These are phyloP conservation scores for Myxozyma vanderwaltii DNA, from an alignment of 805 yeast species.

Conservation along the genomic window DNA sequence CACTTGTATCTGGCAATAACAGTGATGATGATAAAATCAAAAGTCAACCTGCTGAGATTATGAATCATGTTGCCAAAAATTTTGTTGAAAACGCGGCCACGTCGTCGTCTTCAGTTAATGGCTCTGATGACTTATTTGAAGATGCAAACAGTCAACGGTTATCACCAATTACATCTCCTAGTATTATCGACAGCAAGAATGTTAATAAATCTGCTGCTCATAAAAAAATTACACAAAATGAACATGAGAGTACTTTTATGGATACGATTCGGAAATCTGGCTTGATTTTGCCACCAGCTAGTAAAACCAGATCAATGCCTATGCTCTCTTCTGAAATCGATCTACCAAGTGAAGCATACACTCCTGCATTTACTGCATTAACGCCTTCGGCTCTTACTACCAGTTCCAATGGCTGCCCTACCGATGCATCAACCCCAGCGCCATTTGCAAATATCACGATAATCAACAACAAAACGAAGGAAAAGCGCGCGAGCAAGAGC, in stretches of 20 bases:
- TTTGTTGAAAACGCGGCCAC: neutral
- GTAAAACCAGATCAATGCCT: constrained; percentile 1
- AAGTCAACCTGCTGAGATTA: neutral
- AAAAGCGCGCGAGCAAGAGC: neutral
- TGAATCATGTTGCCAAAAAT: neutral
- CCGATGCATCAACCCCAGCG: neutral
- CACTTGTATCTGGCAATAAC: neutral
- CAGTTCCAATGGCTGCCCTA: neutral
- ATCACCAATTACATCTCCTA: constrained; percentile 9
- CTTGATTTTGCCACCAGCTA: constrained; percentile 11
- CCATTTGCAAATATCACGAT: neutral
- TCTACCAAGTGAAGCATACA: constrained; percentile 6
- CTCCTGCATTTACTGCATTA: neutral
- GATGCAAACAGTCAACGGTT: constrained; percentile 1
- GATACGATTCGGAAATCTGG: constrained; percentile 9
- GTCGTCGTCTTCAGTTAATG: neutral
- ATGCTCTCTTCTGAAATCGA: constrained; percentile 1
- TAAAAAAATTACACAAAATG: neutral
- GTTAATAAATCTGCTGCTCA: neutral
- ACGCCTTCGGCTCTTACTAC: neutral
- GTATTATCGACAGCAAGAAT: neutral
- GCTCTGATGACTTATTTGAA: constrained; percentile 3
- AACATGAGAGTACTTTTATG: neutral
- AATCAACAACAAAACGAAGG: neutral
- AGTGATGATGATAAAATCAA: neutral